Evolutionary conservation across 768 basidiomycete species (phyloP).

Genomic region (Tricholoma flavovirens): DNA sequence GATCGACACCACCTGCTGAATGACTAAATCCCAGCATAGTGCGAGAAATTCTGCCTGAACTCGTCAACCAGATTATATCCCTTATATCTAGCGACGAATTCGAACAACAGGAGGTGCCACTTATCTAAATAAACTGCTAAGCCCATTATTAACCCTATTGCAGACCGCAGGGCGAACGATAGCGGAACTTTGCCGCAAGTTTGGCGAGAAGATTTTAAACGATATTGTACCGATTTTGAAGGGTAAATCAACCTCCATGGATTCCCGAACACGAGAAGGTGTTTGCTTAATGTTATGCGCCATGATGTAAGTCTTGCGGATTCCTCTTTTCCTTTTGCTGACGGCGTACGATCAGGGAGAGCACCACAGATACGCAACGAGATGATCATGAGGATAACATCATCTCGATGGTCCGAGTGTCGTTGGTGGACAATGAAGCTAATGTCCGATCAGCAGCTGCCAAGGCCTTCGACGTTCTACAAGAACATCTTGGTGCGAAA

Average conservation of each 20-base stretch:
- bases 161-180: constrained; percentile 88
- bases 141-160: constrained; percentile 4
- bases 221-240: constrained; percentile 82
- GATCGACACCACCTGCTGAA: background rate
- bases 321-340: background rate
- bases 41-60: constrained; percentile 84
- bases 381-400: constrained; percentile 89
- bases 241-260: constrained; percentile 52
- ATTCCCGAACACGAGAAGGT: constrained; percentile 69
- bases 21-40: constrained; percentile 35
- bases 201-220: constrained; percentile 84
- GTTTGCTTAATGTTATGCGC: constrained; percentile 86
- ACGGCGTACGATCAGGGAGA: constrained; percentile 47
- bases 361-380: constrained; percentile 74
- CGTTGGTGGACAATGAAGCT: constrained; percentile 84
- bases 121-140: background rate
- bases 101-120: constrained; percentile 83
- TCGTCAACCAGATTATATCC: constrained; percentile 71
- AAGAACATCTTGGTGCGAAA: constrained; percentile 83
- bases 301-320: constrained; percentile 52
- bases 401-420: constrained; percentile 74
- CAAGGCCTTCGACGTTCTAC: constrained; percentile 82
- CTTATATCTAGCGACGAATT: constrained; percentile 73
- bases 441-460: constrained; percentile 88
- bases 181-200: constrained; percentile 88